phyloP scores from a whole-genome alignment of 768 basidiomycete species.

The Macrolepiota fuliginosa region DNA sequence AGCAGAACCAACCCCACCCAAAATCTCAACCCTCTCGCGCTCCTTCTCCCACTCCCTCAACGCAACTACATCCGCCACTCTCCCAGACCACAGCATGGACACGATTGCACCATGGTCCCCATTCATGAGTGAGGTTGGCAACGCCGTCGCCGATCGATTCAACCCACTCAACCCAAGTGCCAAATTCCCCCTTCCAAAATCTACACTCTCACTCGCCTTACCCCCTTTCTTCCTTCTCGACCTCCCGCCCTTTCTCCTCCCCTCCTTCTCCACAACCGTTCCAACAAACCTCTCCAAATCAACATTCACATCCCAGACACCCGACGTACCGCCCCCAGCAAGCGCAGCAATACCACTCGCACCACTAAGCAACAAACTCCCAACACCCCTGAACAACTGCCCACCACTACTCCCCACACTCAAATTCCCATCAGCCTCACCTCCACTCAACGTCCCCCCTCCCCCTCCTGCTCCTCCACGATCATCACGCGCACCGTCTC shows the following conservation, averaged over 20 bases:
- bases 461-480: conserved; percentile 11
- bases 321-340: conserved; percentile 17
- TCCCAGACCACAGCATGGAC: conserved; percentile 42
- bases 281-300: conserved; percentile 55
- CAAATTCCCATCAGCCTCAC: conserved; percentile 18
- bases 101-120: conserved; percentile 7
- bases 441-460: conserved; percentile 21
- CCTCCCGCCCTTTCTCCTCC: conserved; percentile 5
- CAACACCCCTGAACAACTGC: conserved; percentile 40
- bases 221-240: conserved; percentile 14
- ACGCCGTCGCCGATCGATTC: conserved; percentile 3
- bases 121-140: conserved; percentile 25
- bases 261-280: conserved; percentile 30
- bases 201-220: conserved; percentile 36
- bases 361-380: conserved; percentile 34
- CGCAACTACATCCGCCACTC: conserved; percentile 31
- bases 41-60: conserved; percentile 36
- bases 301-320: conserved; percentile 42
- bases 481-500: conserved; percentile 28
- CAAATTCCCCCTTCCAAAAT: conserved; percentile 39
- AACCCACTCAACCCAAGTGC: conserved; percentile 27
- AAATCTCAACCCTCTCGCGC: background rate
- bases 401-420: conserved; percentile 26
- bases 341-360: conserved; percentile 25
- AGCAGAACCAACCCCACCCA: conserved; percentile 15